Base-by-base conservation (phyloP, 2,329 filamentous ascomycete species). In the Penicillium sp. region DNA sequence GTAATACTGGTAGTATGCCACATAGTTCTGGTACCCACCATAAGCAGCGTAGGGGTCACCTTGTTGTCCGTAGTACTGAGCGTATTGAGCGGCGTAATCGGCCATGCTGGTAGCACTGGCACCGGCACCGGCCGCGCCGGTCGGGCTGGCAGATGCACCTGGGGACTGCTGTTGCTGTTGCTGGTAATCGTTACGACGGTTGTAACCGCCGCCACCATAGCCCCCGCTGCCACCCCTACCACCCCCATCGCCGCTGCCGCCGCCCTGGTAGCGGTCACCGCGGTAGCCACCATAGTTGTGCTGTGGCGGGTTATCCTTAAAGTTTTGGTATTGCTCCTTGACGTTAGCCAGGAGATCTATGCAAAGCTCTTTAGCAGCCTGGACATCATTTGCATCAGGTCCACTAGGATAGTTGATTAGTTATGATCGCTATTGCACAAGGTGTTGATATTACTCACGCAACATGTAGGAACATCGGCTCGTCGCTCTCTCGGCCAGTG, bases 401-500 rank as follows among this genome's bases (percentile, higher is more conserved):
- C 92, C 93, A 59, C 91, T 96, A 62, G 29, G 54, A 37, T 18
- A 25, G 1, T 29, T 9, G 6, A 54, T 64, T 40, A 63, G 58
- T 50, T 27, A n/a, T 22, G 14, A 3, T 40, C 9, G 15, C 22
- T 29, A 25, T 51, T 27, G 33, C 8, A 18, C 6, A 14, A 2
- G 11, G 12, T 3, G 18, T 22, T 12, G 8, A n/a, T 40, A 18
- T 33, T 42, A 62, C 69, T 69, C 54, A 95, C 89, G 94, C 90
- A 62, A 97, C 92, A 73, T 97, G 92, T 44, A 99, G 82, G 70
- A 92, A 97, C 92, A 99, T 97, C 2, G 91, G 85, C 71, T 97
- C 93, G 46, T 99, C 93, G 62, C 91, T 96, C 75, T 99, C 94
- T 41, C 81, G 84, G 61, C 90, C 89, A n/a, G 92, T 95, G 29